A percentile compares a stretch with the other conserved stretches of the same genome.
These are phyloP conservation scores for Cercophora sp. DNA, from an alignment of 495 filamentous ascomycete genomes.

Conservation along the genomic window DNA sequence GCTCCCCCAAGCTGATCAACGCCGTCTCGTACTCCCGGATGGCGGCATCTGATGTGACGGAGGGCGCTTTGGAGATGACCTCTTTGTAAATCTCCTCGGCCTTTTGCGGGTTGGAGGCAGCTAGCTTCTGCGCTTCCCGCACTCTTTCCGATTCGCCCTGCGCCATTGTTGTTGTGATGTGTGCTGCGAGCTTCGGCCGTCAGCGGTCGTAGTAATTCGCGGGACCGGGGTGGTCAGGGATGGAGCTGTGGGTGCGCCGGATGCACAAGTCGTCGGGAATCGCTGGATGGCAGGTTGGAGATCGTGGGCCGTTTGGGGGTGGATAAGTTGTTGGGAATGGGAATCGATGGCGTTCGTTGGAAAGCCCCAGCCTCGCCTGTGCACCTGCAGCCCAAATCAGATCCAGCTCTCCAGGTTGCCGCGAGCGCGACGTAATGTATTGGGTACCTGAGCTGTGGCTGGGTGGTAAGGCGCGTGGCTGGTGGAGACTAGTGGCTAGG, in stretches of 20 bases:
- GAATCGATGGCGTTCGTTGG: background rate
- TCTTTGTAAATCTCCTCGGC: constrained; percentile 83
- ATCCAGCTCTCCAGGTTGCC: constrained; percentile 28
- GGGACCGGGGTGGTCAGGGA: background rate
- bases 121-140: constrained; percentile 75
- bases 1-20: constrained; percentile 78
- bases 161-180: constrained; percentile 35
- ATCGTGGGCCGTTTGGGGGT: background rate
- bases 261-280: background rate
- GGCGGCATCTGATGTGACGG: constrained; percentile 73
- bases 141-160: constrained; percentile 46
- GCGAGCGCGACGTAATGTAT: constrained; percentile 30
- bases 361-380: constrained; percentile 18
- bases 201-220: background rate
- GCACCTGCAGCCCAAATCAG: constrained; percentile 14
- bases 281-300: background rate
- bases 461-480: constrained; percentile 15
- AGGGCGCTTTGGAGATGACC: constrained; percentile 78
- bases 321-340: background rate
- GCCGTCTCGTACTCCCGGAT: constrained; percentile 84
- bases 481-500: background rate
- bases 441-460: constrained; percentile 5
- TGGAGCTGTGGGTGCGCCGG: too few species aligned
- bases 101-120: constrained; percentile 70
- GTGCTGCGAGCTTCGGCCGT: background rate